Evolutionary conservation across 192 early-diverging fungal genomes (phyloP).

Genomic region (Gigaspora rosea): DNA sequence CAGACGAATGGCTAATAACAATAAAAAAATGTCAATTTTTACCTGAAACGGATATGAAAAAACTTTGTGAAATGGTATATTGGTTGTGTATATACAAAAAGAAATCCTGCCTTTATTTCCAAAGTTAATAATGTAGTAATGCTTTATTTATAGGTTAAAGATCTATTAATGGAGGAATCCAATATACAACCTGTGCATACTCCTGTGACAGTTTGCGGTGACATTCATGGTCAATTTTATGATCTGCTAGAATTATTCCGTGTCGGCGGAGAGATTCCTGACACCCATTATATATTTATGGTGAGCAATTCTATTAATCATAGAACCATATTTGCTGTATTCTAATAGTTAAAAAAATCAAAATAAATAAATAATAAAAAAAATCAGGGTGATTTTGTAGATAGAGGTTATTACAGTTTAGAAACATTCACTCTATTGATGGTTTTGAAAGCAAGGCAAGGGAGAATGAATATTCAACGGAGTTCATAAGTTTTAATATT

Average conservation of each 20-base stretch:
- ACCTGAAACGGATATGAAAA: conserved; percentile 94
- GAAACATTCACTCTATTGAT: conserved; percentile 94
- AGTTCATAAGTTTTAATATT: too few relatives aligned
- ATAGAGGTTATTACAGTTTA: conserved; percentile 96
- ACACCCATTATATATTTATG: conserved; percentile 98
- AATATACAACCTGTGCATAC: conserved; percentile 96
- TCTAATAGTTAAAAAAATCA: background rate
- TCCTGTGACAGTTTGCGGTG: conserved; percentile 97
- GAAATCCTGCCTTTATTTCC: background rate
- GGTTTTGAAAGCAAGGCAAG: conserved; percentile 87
- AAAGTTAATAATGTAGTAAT: background rate
- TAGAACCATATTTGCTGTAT: background rate
- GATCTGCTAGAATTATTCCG: conserved; percentile 95
- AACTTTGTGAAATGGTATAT: conserved; percentile 93
- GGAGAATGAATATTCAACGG: conserved; percentile 23
- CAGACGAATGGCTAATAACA: conserved; percentile 94
- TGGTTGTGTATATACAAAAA: background rate
- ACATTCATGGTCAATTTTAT: conserved; percentile 98
- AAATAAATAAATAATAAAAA: background rate
- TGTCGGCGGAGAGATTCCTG: conserved; percentile 92
- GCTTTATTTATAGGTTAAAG: conserved; percentile 72
- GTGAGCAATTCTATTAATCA: conserved; percentile 41
- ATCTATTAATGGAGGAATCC: conserved; percentile 96
- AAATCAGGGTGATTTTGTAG: conserved; percentile 95
- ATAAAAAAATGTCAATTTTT: conserved; percentile 93